Evolutionary conservation across 768 basidiomycete species (phyloP).

Genomic region (Rhodosporidiobolus sp.): DNA sequence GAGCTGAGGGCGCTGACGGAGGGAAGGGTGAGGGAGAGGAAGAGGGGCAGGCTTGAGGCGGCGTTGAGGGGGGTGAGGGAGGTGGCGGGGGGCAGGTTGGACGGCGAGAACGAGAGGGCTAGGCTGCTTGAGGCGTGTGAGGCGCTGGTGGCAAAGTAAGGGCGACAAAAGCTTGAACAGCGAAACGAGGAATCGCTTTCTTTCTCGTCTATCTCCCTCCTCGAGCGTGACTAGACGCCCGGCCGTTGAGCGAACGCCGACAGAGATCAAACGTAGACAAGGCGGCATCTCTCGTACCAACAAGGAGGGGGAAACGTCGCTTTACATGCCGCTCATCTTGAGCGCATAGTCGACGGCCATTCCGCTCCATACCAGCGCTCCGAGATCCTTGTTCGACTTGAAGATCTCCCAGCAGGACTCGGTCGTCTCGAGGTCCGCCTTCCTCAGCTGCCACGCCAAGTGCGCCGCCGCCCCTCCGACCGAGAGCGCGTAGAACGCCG

Average conservation of each 20-base stretch:
- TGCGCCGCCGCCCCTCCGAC: constrained; percentile 70
- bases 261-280: too few relatives aligned
- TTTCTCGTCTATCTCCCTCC: background rate
- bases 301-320: background rate
- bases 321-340: background rate
- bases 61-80: background rate
- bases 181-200: background rate
- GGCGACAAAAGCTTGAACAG: background rate
- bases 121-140: constrained; percentile 11
- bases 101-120: background rate
- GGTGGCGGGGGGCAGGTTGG: background rate
- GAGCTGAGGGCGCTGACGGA: constrained; percentile 11
- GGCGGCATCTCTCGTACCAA: background rate
- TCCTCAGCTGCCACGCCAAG: constrained; percentile 68
- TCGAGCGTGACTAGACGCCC: too few relatives aligned
- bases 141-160: background rate
- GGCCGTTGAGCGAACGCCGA: too few relatives aligned
- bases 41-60: background rate
- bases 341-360: constrained; percentile 36
- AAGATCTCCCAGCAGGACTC: constrained; percentile 88
- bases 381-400: constrained; percentile 39
- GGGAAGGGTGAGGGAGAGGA: constrained; percentile 7
- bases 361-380: constrained; percentile 40
- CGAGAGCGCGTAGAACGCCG: constrained; percentile 72
- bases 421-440: constrained; percentile 71